A percentile compares a stretch with the other conserved stretches of the same genome.
Conservation (phyloP, 1,284 basidiomycete species). For the Sanghuangporus baumii region DNA sequence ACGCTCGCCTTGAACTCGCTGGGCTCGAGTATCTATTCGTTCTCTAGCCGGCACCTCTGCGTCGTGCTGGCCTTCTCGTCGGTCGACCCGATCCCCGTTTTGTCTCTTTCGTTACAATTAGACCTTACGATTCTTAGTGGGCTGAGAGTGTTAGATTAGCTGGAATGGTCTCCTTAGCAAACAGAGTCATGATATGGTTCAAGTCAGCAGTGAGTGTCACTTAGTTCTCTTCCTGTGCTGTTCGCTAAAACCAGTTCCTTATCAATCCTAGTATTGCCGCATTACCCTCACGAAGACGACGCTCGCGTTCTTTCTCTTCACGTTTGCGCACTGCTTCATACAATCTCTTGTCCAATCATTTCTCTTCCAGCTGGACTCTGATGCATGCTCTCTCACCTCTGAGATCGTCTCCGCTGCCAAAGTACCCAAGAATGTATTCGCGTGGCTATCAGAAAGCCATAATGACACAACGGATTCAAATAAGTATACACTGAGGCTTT, state of each 20-base stretch:
- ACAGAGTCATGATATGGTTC: constrained; percentile 7
- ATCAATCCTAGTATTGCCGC: constrained; percentile 25
- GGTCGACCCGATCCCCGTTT: not conserved
- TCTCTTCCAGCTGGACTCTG: constrained; percentile 39
- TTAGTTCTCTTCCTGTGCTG: not conserved
- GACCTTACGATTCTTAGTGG: not conserved
- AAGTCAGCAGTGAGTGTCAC: constrained; percentile 5
- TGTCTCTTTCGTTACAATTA: not conserved
- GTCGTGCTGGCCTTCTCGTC: not conserved
- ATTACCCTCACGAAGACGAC: constrained; percentile 33
- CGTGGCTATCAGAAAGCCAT: constrained; percentile 31
- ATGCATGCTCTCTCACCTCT: constrained; percentile 34
- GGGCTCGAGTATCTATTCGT: not conserved
- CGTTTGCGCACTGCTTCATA: constrained; percentile 28
- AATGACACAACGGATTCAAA: constrained; percentile 18
- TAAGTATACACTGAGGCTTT: constrained; percentile 35
- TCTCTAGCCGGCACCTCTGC: not conserved
- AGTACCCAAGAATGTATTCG: constrained; percentile 34
- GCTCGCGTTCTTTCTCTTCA: constrained; percentile 41
- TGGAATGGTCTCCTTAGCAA: not conserved
- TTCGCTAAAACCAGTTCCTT: not conserved
- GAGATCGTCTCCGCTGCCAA: constrained; percentile 33
- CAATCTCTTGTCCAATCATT: constrained; percentile 42
- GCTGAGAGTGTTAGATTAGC: not conserved
- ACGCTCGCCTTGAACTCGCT: constrained; percentile 2